phyloP scores from a whole-genome alignment of 148 eudicot species.

The Silene conica region DNA sequence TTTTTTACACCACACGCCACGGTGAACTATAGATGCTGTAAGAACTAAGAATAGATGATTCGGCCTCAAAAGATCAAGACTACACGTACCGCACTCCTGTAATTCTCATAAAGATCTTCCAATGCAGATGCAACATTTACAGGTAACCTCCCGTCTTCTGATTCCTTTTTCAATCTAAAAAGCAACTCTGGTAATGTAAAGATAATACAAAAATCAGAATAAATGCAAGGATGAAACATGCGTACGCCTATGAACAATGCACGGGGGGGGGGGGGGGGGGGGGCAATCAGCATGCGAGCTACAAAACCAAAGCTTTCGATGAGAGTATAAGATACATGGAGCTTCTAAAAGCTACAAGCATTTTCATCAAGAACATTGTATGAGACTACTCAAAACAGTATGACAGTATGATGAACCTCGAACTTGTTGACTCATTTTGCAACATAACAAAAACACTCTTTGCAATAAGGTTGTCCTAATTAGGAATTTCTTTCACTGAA shows the following conservation, averaged over 20 bases:
- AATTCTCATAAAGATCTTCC: conserved; percentile 78
- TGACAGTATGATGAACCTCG: background rate
- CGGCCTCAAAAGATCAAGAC: background rate
- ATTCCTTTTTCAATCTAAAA: conserved; percentile 53
- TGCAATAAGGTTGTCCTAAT: too few species aligned
- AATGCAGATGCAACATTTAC: conserved; percentile 58
- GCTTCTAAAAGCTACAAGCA: background rate
- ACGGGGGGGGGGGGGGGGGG: background rate
- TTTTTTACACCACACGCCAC: background rate
- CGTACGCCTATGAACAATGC: background rate
- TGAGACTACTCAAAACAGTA: too few species aligned
- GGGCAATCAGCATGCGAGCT: background rate
- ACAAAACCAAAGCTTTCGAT: background rate
- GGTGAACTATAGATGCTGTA: too few species aligned
- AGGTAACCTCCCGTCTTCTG: conserved; percentile 69
- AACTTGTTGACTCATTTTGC: background rate
- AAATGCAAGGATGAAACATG: background rate
- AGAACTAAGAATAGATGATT: conserved; percentile 3
- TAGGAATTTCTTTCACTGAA: too few species aligned
- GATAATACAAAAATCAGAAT: background rate
- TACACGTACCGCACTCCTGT: conserved; percentile 68
- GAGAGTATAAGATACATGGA: background rate
- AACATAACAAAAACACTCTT: background rate
- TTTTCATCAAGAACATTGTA: background rate
- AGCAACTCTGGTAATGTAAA: conserved; percentile 56